These are phyloP conservation scores for Thalassiosira allenii DNA, from an alignment of 352 stramenopile species.

Conservation along the genomic window DNA sequence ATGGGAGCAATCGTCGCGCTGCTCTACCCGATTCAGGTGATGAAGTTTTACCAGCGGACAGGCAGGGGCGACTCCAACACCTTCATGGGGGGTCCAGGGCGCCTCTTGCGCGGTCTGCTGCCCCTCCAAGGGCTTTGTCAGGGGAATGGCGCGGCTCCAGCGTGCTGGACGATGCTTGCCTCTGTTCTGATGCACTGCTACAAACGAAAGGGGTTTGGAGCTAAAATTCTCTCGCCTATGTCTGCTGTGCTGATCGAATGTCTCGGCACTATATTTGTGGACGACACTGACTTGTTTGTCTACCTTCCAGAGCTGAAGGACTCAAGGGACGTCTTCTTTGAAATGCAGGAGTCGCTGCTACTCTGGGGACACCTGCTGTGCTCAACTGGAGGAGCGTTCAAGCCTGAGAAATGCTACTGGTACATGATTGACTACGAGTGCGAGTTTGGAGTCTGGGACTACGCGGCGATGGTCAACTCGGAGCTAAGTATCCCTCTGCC, in stretches of 20 bases:
- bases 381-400: conserved; percentile 2
- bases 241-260: too few relatives aligned
- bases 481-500: too few relatives aligned
- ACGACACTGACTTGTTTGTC: conserved; percentile 21
- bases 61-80: conserved; percentile 18
- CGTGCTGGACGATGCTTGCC: conserved; percentile 10
- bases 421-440: too few relatives aligned
- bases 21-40: background rate
- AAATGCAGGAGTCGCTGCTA: background rate
- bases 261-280: conserved; percentile 9
- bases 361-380: conserved; percentile 6
- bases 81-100: background rate
- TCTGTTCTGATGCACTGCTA: conserved; percentile 1
- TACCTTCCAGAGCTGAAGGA: background rate
- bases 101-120: too few relatives aligned
- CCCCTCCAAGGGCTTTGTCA: conserved; percentile 12
- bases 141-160: conserved; percentile 18
- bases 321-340: background rate
- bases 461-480: too few relatives aligned
- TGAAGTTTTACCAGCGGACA: conserved; percentile 25
- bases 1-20: background rate
- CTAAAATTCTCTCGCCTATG: background rate
- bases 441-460: too few relatives aligned
- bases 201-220: conserved; percentile 14
- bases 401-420: conserved; percentile 15